Evolutionary conservation across 495 filamentous ascomycete species (phyloP).

Genomic region (Aspergillus bertholletiae): DNA sequence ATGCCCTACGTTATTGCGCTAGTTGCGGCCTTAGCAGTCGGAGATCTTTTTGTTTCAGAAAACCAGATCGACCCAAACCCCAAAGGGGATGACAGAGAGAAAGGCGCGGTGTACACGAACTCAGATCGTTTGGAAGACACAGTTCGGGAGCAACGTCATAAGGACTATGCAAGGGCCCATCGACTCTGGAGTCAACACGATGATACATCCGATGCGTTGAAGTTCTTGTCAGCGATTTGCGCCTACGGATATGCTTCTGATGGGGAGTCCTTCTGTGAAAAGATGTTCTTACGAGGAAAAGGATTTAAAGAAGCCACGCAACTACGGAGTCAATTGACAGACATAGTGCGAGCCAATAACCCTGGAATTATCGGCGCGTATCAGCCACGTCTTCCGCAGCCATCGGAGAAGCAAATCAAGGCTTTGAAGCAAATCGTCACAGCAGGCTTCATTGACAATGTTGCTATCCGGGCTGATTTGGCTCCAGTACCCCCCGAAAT

Average conservation of each 20-base stretch:
- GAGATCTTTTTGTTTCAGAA: conserved; percentile 83
- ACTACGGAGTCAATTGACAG: conserved; percentile 75
- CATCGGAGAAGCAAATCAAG: conserved; percentile 67
- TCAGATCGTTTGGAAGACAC: conserved; percentile 66
- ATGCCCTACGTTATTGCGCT: conserved; percentile 85
- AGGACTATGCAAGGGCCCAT: conserved; percentile 72
- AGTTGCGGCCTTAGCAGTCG: conserved; percentile 82
- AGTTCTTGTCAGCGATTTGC: conserved; percentile 79
- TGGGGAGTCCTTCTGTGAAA: conserved; percentile 66
- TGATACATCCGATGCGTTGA: conserved; percentile 81
- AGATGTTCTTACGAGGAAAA: conserved; percentile 82
- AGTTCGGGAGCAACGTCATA: conserved; percentile 57
- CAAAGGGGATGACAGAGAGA: conserved; percentile 30
- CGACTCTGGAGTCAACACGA: conserved; percentile 78
- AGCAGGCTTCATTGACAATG: conserved; percentile 90
- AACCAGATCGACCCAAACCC: conserved; percentile 63
- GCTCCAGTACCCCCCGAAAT: conserved; percentile 69
- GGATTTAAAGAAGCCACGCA: conserved; percentile 80
- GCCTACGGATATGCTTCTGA: conserved; percentile 75
- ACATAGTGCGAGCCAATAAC: conserved; percentile 73
- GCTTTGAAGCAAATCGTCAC: conserved; percentile 87
- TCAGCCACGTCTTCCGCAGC: conserved; percentile 61
- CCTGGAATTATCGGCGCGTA: conserved; percentile 59
- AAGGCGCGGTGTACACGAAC: conserved; percentile 54
- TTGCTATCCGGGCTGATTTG: conserved; percentile 90